Conservation (phyloP, 306 rosid genomes). For the Malus asiatica region DNA sequence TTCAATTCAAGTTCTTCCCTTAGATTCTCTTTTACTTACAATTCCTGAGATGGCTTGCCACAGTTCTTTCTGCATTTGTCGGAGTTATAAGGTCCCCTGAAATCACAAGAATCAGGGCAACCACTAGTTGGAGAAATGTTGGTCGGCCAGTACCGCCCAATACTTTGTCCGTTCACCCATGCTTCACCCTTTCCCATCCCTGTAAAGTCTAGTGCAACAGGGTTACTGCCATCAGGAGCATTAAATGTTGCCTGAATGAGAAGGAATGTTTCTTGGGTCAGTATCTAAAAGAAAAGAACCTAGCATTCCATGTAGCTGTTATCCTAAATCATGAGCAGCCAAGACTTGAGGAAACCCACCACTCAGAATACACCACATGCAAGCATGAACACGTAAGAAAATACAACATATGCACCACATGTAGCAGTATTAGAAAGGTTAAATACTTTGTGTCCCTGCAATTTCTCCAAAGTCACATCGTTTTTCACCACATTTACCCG, state of each 20-base stretch:
- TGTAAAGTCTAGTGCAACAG: constrained; percentile 80
- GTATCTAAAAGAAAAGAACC: constrained; percentile 6
- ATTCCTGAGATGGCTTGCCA: constrained; percentile 76
- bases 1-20: constrained; percentile 4
- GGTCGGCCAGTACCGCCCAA: constrained; percentile 89
- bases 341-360: not conserved
- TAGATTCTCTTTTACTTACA: constrained; percentile 42
- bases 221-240: constrained; percentile 60
- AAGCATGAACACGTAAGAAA: not conserved
- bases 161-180: constrained; percentile 97
- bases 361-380: not conserved
- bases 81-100: constrained; percentile 48
- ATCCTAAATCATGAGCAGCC: not conserved
- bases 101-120: constrained; percentile 50
- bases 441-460: not conserved
- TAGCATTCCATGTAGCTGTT: not conserved
- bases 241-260: constrained; percentile 53
- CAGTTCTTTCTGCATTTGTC: constrained; percentile 72
- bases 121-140: constrained; percentile 38
- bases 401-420: not conserved
- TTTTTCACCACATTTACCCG: not conserved
- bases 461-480: not conserved
- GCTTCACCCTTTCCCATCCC: constrained; percentile 97
- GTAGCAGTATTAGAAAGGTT: not conserved
- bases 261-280: constrained; percentile 22